A percentile compares a stretch with the other conserved stretches of the same genome.
Conservation (phyloP, 2,329 filamentous ascomycete genomes). For the Drechslera avenae region DNA sequence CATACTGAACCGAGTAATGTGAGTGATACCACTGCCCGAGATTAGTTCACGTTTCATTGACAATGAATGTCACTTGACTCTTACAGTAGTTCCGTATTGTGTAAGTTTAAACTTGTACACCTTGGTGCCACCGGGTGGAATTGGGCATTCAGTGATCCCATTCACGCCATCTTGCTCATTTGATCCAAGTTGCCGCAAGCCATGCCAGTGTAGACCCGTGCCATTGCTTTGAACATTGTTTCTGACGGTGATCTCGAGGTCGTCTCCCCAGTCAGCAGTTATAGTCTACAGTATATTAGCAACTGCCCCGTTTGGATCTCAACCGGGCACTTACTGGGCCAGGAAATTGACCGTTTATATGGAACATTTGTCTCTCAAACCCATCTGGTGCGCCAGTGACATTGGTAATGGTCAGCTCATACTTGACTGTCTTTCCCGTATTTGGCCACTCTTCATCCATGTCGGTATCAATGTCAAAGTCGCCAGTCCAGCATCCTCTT, state of each 20-base stretch:
- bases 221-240: slow-evolving; percentile 51
- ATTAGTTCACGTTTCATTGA: slow-evolving; percentile 31
- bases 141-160: slow-evolving; percentile 68
- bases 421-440: slow-evolving; percentile 51
- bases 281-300: slow-evolving; percentile 47
- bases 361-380: slow-evolving; percentile 45
- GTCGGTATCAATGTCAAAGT: slow-evolving; percentile 51
- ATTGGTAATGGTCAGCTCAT: slow-evolving; percentile 53
- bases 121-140: slow-evolving; percentile 60
- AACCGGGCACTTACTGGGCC: slow-evolving; percentile 50
- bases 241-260: slow-evolving; percentile 46
- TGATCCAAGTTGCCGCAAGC: slow-evolving; percentile 51
- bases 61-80: background rate
- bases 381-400: slow-evolving; percentile 55
- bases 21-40: slow-evolving; percentile 54
- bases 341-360: slow-evolving; percentile 55
- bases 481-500: slow-evolving; percentile 32
- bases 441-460: slow-evolving; percentile 51
- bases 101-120: slow-evolving; percentile 44
- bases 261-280: slow-evolving; percentile 50
- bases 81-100: slow-evolving; percentile 43
- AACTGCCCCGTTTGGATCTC: background rate
- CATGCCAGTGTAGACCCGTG: slow-evolving; percentile 60
- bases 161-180: slow-evolving; percentile 54
- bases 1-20: slow-evolving; percentile 51